These are phyloP conservation scores for Epichloe coenophiala DNA, from an alignment of 2,329 filamentous ascomycete genomes.

Conservation along the genomic window DNA sequence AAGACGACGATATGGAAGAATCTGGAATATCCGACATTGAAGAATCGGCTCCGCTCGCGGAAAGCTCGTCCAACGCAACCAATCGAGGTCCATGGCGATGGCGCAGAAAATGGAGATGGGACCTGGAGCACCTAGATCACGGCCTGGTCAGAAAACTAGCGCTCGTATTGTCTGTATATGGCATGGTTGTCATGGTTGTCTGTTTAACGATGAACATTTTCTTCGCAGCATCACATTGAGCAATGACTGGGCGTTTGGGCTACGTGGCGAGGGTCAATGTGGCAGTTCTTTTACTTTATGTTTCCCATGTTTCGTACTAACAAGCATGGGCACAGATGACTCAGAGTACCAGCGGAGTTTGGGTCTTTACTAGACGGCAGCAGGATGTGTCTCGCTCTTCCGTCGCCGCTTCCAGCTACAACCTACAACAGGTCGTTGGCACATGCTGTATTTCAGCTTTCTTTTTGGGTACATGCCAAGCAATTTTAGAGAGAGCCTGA, in stretches of 20 bases:
- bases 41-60: conserved; percentile 28
- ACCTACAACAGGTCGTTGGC: background rate
- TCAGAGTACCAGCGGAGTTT: background rate
- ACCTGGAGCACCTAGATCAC: conserved; percentile 50
- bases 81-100: conserved; percentile 30
- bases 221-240: conserved; percentile 51
- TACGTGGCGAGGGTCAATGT: background rate
- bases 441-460: conserved; percentile 5
- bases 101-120: conserved; percentile 45
- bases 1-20: conserved; percentile 73
- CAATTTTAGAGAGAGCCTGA: background rate
- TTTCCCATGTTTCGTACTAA: background rate
- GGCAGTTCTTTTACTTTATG: background rate
- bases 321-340: background rate
- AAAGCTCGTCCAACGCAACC: conserved; percentile 23
- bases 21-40: conserved; percentile 36
- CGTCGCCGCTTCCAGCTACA: no score
- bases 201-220: conserved; percentile 80
- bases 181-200: conserved; percentile 74
- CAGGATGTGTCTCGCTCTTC: background rate
- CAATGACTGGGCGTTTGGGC: conserved; percentile 4
- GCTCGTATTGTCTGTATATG: conserved; percentile 68
- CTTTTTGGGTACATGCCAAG: background rate
- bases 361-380: background rate
- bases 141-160: conserved; percentile 56